Evolutionary conservation across 2,329 filamentous ascomycete species (phyloP), one percentile per base, ranked within the genome.

Genomic region (Zymoseptoria brevis): DNA sequence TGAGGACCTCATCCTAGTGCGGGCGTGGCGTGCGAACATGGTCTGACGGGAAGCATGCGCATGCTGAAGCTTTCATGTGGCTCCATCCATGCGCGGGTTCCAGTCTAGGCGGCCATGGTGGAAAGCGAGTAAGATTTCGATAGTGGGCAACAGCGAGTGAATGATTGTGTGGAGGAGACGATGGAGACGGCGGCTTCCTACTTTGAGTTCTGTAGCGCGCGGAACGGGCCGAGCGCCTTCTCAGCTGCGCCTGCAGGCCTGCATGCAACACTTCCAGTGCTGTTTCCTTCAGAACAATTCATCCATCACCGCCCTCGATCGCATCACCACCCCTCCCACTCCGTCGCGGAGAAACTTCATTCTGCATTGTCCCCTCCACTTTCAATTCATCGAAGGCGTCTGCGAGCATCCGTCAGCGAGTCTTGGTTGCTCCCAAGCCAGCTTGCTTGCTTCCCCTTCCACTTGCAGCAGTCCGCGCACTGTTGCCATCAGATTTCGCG

Each of bases 1-100:
- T 1, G 80, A 77, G 22, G 76, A 74, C 69, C 80, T 83, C 80
- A 86, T 84, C 62, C 51, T 64, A 54, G 60, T 63, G 26, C 57
- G 57, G 22, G 66, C 60, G 62, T 62, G 58, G 52, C 60, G 60
- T 60, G 64, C 65, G 49, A 63, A 59, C 60, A 59, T 57, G 50
- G 45, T 52, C 48, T 8, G 35, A 3, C 35, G 3, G 35, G 16
- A 41, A 41, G 11, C 35, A 41, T 16, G 35, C 35, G 35, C 35
- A 41, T 41, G 35, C 35, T 41, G 35, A 5, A 41, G 35, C 9
- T 13, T 13, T 41, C 35, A 41, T 11, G 35, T 13, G 35, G 16
- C 35, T 41, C 35, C 35, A 16, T 41, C 1, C 1, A 41, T 41
- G 35, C 35, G 35, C 35, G 35, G 4, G 11, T 41, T 41, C 35